phyloP scores from a whole-genome alignment of 2,329 filamentous ascomycete species.

The Alternaria alternata region DNA sequence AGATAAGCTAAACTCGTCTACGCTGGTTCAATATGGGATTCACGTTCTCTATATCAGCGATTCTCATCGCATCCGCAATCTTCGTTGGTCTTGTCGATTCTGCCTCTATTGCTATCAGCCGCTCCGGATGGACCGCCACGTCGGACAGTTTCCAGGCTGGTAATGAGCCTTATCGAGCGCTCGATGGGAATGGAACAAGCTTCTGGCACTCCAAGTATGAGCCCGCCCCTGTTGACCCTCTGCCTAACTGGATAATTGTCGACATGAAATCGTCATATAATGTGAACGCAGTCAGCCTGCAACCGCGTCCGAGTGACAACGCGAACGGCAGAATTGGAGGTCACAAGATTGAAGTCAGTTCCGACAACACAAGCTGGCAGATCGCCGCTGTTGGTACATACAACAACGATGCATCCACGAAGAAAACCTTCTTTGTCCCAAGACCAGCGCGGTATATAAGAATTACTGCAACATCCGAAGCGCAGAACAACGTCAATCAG shows the following conservation, averaged over 20 bases:
- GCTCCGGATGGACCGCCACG: constrained; percentile 36
- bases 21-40: not conserved
- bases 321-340: constrained; percentile 49
- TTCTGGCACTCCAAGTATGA: constrained; percentile 48
- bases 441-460: constrained; percentile 33
- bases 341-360: constrained; percentile 45
- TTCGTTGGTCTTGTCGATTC: constrained; percentile 15
- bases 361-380: constrained; percentile 39
- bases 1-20: not conserved
- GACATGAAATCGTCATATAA: constrained; percentile 43
- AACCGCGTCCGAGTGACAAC: constrained; percentile 45
- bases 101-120: constrained; percentile 28
- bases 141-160: constrained; percentile 36
- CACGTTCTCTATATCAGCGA: constrained; percentile 1
- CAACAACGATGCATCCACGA: constrained; percentile 33
- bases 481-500: constrained; percentile 26
- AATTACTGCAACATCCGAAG: constrained; percentile 36
- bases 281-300: constrained; percentile 44
- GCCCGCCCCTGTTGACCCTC: constrained; percentile 21
- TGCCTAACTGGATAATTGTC: constrained; percentile 45
- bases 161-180: constrained; percentile 34
- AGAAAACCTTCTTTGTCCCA: constrained; percentile 35
- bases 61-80: constrained; percentile 5
- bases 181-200: constrained; percentile 42
- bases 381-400: constrained; percentile 36